Evolutionary conservation across 2,329 filamentous ascomycete genomes (phyloP).

Genomic region (Colletotrichum sp.): DNA sequence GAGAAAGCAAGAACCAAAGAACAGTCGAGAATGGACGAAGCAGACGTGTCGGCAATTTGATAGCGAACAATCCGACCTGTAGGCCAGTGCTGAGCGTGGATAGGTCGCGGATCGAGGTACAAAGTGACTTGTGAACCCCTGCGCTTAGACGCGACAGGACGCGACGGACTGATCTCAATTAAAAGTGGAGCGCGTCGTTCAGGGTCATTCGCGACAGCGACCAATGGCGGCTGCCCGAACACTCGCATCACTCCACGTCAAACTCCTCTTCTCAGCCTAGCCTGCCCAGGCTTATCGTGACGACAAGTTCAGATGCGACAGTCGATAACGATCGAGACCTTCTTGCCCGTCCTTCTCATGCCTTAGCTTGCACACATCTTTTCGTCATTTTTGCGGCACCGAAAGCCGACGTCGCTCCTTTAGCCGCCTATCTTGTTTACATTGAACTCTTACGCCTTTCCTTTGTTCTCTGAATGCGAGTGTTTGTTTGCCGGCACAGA

Average conservation of each 20-base stretch:
- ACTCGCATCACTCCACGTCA: slow-evolving; percentile 1
- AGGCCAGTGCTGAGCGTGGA: not conserved
- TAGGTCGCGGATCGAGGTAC: not conserved
- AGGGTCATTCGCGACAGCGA: not conserved
- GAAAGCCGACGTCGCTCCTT: slow-evolving; percentile 8
- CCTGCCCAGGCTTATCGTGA: slow-evolving; percentile 16
- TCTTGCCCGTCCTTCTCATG: not conserved
- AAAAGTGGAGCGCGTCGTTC: slow-evolving; percentile 1
- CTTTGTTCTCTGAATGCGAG: slow-evolving; percentile 2
- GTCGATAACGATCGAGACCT: slow-evolving; percentile 17
- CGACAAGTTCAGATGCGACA: slow-evolving; percentile 16
- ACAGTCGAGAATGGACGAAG: not conserved
- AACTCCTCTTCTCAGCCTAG: slow-evolving; percentile 20
- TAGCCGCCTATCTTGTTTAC: not conserved
- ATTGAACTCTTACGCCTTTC: not conserved
- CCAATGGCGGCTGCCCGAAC: not conserved
- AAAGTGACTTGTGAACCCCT: not conserved
- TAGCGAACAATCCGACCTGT: not conserved
- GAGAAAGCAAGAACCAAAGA: not conserved
- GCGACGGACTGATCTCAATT: slow-evolving; percentile 15
- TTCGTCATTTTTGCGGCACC: not conserved
- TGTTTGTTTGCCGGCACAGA: slow-evolving; percentile 13
- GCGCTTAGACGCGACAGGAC: not conserved
- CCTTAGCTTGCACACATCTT: not conserved
- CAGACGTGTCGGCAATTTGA: not conserved